phyloP scores from a whole-genome alignment of 495 filamentous ascomycete genomes.

The Daldinia loculata region DNA sequence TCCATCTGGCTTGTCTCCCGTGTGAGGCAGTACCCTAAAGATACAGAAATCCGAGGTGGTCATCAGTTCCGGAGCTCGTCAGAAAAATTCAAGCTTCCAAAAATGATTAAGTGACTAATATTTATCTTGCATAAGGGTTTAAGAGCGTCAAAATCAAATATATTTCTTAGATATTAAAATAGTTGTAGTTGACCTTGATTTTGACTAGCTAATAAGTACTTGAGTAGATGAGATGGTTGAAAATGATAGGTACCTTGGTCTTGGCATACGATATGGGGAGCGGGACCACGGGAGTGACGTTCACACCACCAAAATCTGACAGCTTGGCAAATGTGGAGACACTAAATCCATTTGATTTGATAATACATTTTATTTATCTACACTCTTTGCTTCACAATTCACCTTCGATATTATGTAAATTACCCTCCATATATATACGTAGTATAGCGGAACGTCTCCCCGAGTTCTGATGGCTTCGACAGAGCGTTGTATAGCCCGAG shows the following conservation, averaged over 20 bases:
- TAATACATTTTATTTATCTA: background rate
- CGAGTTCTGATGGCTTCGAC: background rate
- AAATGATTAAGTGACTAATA: background rate
- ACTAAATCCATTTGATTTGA: background rate
- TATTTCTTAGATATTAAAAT: background rate
- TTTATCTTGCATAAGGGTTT: background rate
- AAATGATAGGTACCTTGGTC: background rate
- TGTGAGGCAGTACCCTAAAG: slow-evolving; percentile 48
- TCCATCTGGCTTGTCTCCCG: slow-evolving; percentile 48
- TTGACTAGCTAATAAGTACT: background rate
- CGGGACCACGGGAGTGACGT: slow-evolving; percentile 18
- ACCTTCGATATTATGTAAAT: background rate
- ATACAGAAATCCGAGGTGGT: slow-evolving; percentile 37
- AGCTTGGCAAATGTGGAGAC: slow-evolving; percentile 32
- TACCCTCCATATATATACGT: background rate
- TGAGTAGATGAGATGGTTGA: background rate
- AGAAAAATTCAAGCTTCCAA: slow-evolving; percentile 4
- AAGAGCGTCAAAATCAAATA: background rate
- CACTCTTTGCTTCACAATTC: background rate
- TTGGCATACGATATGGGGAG: slow-evolving; percentile 6
- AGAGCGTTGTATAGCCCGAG: background rate
- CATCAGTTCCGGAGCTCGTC: slow-evolving; percentile 41
- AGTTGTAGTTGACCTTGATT: background rate
- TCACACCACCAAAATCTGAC: slow-evolving; percentile 22
- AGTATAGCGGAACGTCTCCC: background rate